A percentile compares a stretch with the other conserved stretches of the same genome.
phyloP scores from a whole-genome alignment of 176 grass and related monocot genomes.

The Juncus effusus region DNA sequence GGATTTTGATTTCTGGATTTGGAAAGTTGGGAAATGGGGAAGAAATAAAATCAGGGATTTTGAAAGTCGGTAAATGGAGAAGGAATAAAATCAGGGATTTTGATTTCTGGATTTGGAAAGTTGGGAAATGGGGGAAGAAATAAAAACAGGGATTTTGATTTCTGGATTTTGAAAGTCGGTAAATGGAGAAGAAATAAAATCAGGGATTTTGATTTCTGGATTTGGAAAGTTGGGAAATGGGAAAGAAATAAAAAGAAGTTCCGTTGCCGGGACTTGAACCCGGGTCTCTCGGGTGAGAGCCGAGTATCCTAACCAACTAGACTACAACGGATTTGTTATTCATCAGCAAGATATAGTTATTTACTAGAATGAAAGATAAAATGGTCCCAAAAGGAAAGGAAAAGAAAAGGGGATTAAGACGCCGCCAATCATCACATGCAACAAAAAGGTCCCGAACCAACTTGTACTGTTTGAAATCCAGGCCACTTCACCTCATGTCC shows the following conservation, averaged over 20 bases:
- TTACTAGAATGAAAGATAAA: not conserved
- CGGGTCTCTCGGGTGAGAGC: conserved; percentile 73
- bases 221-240: not conserved
- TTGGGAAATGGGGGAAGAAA: not conserved
- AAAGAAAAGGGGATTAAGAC: not conserved
- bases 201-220: not conserved
- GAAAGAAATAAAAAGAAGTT: conserved; percentile 7
- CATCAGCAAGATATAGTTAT: not conserved
- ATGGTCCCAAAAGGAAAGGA: not conserved
- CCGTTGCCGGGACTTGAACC: conserved; percentile 69
- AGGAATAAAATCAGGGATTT: not conserved
- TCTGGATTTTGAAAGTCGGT: not conserved
- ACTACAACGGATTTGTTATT: conserved; percentile 47
- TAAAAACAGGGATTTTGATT: not conserved
- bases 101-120: not conserved
- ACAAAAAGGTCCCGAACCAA: too few species aligned
- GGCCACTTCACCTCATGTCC: too few species aligned
- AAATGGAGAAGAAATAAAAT: too few species aligned
- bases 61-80: too few species aligned
- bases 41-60: too few species aligned
- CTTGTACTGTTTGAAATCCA: too few species aligned
- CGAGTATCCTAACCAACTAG: conserved; percentile 81
- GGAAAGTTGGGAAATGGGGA: not conserved
- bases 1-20: not conserved
- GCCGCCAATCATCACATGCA: too few species aligned